Percentiles rank a stretch among this genome's conserved stretches.
Conservation (phyloP, 1,284 basidiomycete species). For the Pyrrhoderma noxium region DNA sequence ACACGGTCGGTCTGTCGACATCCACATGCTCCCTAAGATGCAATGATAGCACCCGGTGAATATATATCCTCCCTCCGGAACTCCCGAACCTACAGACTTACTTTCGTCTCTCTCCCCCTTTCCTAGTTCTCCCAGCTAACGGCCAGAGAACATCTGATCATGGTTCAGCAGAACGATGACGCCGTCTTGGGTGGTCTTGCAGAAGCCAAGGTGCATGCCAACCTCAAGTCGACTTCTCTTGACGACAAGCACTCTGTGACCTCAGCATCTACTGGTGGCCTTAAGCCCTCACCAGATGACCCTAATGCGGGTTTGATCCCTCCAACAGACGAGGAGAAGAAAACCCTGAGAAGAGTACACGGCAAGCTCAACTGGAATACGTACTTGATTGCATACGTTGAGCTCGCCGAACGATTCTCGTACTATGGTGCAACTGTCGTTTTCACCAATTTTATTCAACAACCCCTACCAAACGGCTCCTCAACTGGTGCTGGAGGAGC, state of each 20-base stretch:
- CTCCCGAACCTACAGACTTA: too few relatives aligned
- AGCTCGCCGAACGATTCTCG: slow-evolving; percentile 72
- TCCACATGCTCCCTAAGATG: too few relatives aligned
- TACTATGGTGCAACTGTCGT: slow-evolving; percentile 63
- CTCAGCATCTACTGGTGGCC: slow-evolving; percentile 18
- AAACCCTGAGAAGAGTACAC: slow-evolving; percentile 53
- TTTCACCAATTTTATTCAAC: slow-evolving; percentile 71
- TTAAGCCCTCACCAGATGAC: slow-evolving; percentile 24
- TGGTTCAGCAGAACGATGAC: slow-evolving; percentile 28
- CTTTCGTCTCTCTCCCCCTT: too few relatives aligned
- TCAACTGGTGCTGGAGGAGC: slow-evolving; percentile 56
- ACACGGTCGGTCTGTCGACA: too few relatives aligned
- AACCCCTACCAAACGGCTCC: slow-evolving; percentile 57
- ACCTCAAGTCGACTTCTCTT: slow-evolving; percentile 10
- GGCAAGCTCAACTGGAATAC: slow-evolving; percentile 60
- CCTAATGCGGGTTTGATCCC: slow-evolving; percentile 40
- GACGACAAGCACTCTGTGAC: slow-evolving; percentile 23
- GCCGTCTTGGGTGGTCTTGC: slow-evolving; percentile 26
- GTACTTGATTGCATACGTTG: slow-evolving; percentile 59
- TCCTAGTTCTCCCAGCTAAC: too few relatives aligned
- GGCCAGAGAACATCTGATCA: slow-evolving; percentile 20
- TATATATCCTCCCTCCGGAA: too few relatives aligned
- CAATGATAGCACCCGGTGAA: too few relatives aligned
- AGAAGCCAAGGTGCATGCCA: slow-evolving; percentile 24
- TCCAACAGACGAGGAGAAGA: slow-evolving; percentile 63